phyloP scores from a whole-genome alignment of 2,329 filamentous ascomycete genomes.

The Ascochyta rabiei region DNA sequence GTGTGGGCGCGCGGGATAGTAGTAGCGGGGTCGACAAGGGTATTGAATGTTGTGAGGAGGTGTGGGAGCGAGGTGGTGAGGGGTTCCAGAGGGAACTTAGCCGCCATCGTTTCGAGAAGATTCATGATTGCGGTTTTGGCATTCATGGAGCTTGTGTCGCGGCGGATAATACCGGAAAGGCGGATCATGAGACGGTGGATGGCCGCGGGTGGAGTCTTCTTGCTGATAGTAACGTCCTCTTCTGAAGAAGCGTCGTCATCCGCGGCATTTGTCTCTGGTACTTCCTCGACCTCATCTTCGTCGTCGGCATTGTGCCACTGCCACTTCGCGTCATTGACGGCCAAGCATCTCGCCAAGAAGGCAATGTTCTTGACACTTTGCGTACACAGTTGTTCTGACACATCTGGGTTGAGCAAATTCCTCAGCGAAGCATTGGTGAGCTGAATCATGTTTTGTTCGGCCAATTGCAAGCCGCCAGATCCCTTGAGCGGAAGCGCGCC shows the following conservation, averaged over 20 bases:
- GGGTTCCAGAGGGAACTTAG: slow-evolving; percentile 63
- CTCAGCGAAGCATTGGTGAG: slow-evolving; percentile 63
- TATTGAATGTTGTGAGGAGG: slow-evolving; percentile 73
- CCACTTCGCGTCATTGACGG: slow-evolving; percentile 62
- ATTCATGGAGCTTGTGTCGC: slow-evolving; percentile 66
- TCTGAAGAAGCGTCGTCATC: slow-evolving; percentile 44
- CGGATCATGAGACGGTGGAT: slow-evolving; percentile 80
- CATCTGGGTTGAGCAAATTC: slow-evolving; percentile 65
- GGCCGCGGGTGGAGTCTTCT: slow-evolving; percentile 50
- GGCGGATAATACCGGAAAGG: slow-evolving; percentile 77
- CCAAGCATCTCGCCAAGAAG: slow-evolving; percentile 74
- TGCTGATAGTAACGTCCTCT: slow-evolving; percentile 39
- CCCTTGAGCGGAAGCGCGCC: slow-evolving; percentile 67
- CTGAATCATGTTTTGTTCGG: slow-evolving; percentile 66
- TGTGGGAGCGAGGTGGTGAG: slow-evolving; percentile 68
- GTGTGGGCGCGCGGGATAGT: slow-evolving; percentile 69
- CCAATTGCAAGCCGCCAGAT: slow-evolving; percentile 72
- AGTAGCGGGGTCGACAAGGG: slow-evolving; percentile 81
- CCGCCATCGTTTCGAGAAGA: slow-evolving; percentile 72
- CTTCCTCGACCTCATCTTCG: slow-evolving; percentile 49
- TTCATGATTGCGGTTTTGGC: slow-evolving; percentile 78
- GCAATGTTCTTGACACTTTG: slow-evolving; percentile 82
- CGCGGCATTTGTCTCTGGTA: slow-evolving; percentile 49
- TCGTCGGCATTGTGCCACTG: slow-evolving; percentile 53
- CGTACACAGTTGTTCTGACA: slow-evolving; percentile 76